A percentile compares a stretch with the other conserved stretches of the same genome.
These are phyloP conservation scores for Ascobolus immersus DNA, from an alignment of 495 filamentous ascomycete genomes.

Conservation along the genomic window DNA sequence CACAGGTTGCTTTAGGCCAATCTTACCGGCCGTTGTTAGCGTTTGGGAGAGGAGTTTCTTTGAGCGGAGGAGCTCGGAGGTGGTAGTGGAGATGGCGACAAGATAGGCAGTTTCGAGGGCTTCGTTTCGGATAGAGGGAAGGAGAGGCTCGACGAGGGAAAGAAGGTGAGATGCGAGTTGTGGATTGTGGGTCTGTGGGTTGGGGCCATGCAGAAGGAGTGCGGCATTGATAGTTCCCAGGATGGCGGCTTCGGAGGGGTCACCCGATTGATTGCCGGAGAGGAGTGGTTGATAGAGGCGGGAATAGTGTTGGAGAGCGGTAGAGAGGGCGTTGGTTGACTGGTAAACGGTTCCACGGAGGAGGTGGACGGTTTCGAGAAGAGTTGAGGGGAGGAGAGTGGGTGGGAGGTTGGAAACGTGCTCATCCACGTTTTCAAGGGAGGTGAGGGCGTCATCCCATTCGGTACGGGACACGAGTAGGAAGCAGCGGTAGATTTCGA, in stretches of 20 bases:
- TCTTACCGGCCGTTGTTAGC: conserved; percentile 22
- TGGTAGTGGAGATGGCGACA: too few relatives aligned
- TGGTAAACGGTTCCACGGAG: conserved; percentile 54
- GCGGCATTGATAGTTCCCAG: conserved; percentile 59
- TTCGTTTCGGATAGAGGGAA: too few relatives aligned
- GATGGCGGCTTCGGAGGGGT: conserved; percentile 45
- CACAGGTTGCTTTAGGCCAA: conserved; percentile 58
- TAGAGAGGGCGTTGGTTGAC: conserved; percentile 41
- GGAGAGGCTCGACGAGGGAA: too few relatives aligned
- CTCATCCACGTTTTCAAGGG: conserved; percentile 13
- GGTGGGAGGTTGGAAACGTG: conserved; percentile 19
- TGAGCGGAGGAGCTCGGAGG: conserved; percentile 38
- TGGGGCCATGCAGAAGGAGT: conserved; percentile 48
- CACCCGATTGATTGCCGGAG: conserved; percentile 19
- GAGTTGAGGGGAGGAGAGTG: conserved; percentile 9
- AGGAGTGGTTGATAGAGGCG: conserved; percentile 29
- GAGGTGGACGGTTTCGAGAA: conserved; percentile 31
- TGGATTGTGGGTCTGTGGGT: too few relatives aligned
- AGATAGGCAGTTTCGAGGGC: conserved; percentile 31
- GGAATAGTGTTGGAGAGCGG: conserved; percentile 25
- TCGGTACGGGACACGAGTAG: conserved; percentile 34
- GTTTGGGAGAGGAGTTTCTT: conserved; percentile 52
- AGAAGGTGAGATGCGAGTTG: too few relatives aligned
- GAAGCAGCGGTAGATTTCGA: conserved; percentile 35
- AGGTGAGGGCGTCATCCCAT: conserved; percentile 28